These are phyloP conservation scores for Globisporangium polare DNA, from an alignment of 352 stramenopile species.

Conservation along the genomic window DNA sequence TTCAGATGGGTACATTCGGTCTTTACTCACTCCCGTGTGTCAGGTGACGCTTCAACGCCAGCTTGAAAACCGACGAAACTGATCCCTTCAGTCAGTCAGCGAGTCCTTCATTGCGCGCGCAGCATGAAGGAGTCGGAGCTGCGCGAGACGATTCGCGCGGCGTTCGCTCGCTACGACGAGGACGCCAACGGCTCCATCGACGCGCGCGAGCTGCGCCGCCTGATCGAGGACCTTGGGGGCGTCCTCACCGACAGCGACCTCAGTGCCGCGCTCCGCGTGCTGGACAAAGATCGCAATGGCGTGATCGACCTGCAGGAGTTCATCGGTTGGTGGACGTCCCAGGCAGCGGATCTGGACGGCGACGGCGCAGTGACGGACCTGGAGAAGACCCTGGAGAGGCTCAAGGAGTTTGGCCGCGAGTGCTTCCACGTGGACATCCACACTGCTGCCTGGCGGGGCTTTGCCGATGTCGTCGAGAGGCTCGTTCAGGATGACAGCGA, in stretches of 20 bases:
- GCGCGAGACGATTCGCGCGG: slow-evolving; percentile 44
- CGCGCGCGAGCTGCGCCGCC: slow-evolving; percentile 32
- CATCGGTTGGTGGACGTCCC: slow-evolving; percentile 44
- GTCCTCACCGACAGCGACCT: slow-evolving; percentile 46
- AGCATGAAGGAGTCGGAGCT: slow-evolving; percentile 28
- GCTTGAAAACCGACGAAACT: slow-evolving; percentile 2
- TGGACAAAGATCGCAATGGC: slow-evolving; percentile 52
- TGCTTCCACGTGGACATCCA: slow-evolving; percentile 70
- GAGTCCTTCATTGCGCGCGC: neutral
- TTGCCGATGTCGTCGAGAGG: slow-evolving; percentile 34
- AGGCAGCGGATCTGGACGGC: slow-evolving; percentile 31
- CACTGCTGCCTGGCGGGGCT: slow-evolving; percentile 51
- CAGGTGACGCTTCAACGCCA: neutral
- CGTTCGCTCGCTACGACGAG: slow-evolving; percentile 58
- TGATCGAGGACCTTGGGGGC: slow-evolving; percentile 57
- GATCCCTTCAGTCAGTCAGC: neutral
- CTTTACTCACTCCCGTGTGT: neutral
- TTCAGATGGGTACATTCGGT: neutral
- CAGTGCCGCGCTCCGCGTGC: slow-evolving; percentile 24
- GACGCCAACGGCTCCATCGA: slow-evolving; percentile 58
- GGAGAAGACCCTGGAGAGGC: slow-evolving; percentile 41
- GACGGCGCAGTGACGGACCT: slow-evolving; percentile 37
- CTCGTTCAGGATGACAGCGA: slow-evolving; percentile 39
- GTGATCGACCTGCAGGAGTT: slow-evolving; percentile 62
- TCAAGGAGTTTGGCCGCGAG: slow-evolving; percentile 49